Conservation (phyloP, 345 rosid genomes). For the Syzygium jambos region DNA sequence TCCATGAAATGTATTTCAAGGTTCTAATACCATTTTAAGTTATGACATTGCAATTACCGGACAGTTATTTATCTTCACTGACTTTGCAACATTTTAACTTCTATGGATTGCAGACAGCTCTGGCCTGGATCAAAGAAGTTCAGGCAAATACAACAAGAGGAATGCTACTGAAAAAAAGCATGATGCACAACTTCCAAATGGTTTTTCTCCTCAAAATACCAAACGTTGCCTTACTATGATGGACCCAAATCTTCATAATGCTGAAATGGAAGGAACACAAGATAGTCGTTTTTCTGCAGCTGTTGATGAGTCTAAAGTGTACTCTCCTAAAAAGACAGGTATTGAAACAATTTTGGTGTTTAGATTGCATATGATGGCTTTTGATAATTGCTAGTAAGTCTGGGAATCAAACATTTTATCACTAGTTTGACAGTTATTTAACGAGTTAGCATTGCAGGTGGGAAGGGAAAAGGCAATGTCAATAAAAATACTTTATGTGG, state of each 20-base stretch:
- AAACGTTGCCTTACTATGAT: background rate
- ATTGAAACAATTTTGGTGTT: background rate
- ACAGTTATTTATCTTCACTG: background rate
- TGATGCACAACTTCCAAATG: background rate
- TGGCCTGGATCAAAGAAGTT: background rate
- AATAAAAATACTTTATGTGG: background rate
- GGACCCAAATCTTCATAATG: background rate
- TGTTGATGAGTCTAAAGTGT: background rate
- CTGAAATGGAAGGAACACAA: background rate
- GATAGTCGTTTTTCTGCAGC: background rate
- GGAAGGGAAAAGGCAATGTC: background rate
- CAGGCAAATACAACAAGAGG: background rate
- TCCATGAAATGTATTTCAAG: background rate
- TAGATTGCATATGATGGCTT: background rate
- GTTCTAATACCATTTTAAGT: background rate
- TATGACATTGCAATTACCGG: background rate
- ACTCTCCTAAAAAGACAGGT: background rate
- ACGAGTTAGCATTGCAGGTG: background rate
- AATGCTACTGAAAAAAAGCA: background rate
- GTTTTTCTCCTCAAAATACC: background rate
- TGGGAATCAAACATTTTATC: background rate
- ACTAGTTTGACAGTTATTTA: background rate
- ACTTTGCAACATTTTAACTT: background rate
- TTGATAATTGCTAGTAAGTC: background rate
- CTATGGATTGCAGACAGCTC: background rate